Percentiles rank a stretch among this genome's conserved stretches.
phyloP scores from a whole-genome alignment of 2,329 filamentous ascomycete species.

The Dothidotthia symphoricarpi region DNA sequence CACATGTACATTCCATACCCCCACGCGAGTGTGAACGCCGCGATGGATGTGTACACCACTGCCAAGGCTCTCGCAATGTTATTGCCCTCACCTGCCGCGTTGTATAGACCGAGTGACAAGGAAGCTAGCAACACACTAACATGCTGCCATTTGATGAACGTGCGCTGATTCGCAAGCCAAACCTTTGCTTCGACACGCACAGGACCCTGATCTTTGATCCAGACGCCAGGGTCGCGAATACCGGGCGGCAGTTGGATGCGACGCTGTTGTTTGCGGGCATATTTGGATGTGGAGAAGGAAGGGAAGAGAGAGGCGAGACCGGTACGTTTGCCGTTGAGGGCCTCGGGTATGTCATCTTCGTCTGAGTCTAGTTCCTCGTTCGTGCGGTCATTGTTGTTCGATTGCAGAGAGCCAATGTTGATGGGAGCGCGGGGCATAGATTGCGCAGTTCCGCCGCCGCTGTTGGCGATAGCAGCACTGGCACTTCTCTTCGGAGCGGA shows the following conservation, averaged over 20 bases:
- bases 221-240: conserved; percentile 77
- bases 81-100: conserved; percentile 75
- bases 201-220: conserved; percentile 93
- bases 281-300: conserved; percentile 74
- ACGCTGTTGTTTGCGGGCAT: conserved; percentile 53
- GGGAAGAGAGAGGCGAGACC: conserved; percentile 72
- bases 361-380: conserved; percentile 51
- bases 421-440: conserved; percentile 20
- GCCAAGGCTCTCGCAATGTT: conserved; percentile 74
- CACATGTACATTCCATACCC: conserved; percentile 80
- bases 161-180: conserved; percentile 97
- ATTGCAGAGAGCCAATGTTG: conserved; percentile 13
- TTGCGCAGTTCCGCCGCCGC: conserved; percentile 18
- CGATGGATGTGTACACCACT: conserved; percentile 78
- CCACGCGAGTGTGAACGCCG: conserved; percentile 81
- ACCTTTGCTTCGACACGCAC: conserved; percentile 96
- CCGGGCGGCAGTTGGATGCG: conserved; percentile 71
- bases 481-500: conserved; percentile 22
- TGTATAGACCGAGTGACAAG: conserved; percentile 80
- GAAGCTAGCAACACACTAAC: conserved; percentile 84
- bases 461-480: conserved; percentile 5
- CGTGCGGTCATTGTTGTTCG: conserved; percentile 35
- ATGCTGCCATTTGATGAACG: conserved; percentile 98
- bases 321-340: conserved; percentile 47
- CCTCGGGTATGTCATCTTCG: conserved; percentile 46